Evolutionary conservation across 306 rosid species (phyloP).

Genomic region (Senna tora): DNA sequence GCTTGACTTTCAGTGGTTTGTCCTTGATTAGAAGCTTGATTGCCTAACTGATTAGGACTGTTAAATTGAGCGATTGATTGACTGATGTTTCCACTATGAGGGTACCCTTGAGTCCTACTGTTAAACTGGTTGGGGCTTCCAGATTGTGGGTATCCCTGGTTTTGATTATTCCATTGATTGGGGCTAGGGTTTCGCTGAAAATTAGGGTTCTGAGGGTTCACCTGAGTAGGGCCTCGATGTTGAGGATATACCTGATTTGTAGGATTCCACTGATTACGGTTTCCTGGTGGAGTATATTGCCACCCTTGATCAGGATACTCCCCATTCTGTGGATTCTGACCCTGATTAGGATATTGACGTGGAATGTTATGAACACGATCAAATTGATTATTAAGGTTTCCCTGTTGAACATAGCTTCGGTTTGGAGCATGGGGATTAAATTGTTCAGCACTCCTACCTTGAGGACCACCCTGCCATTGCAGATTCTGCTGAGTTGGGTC

Average conservation of each 20-base stretch:
- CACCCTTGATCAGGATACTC: no score
- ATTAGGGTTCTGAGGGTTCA: conserved; percentile 27
- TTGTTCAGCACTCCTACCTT: not conserved
- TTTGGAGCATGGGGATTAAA: no score
- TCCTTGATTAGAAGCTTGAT: conserved; percentile 40
- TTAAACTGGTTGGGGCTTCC: conserved; percentile 43
- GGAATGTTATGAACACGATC: conserved; percentile 8
- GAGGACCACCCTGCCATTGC: conserved; percentile 27
- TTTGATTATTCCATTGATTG: conserved; percentile 45
- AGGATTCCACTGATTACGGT: conserved; percentile 34
- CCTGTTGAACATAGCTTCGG: no score
- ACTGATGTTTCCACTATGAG: conserved; percentile 36
- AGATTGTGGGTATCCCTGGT: conserved; percentile 34
- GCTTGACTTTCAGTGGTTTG: conserved; percentile 35
- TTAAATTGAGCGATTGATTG: conserved; percentile 28
- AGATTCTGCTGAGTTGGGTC: conserved; percentile 38
- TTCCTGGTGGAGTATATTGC: conserved; percentile 32
- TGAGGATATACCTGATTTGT: conserved; percentile 34
- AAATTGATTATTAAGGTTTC: no score
- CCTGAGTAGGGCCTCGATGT: conserved; percentile 28
- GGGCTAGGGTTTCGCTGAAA: conserved; percentile 41
- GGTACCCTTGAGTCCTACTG: conserved; percentile 34
- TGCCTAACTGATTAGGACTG: conserved; percentile 44
- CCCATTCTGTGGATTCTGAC: no score
- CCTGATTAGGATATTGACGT: conserved; percentile 23